Percentiles rank a stretch among this genome's conserved stretches.
Evolutionary conservation across 169 alveolate genomes (phyloP).

Genomic region (Condylostoma magnum): DNA sequence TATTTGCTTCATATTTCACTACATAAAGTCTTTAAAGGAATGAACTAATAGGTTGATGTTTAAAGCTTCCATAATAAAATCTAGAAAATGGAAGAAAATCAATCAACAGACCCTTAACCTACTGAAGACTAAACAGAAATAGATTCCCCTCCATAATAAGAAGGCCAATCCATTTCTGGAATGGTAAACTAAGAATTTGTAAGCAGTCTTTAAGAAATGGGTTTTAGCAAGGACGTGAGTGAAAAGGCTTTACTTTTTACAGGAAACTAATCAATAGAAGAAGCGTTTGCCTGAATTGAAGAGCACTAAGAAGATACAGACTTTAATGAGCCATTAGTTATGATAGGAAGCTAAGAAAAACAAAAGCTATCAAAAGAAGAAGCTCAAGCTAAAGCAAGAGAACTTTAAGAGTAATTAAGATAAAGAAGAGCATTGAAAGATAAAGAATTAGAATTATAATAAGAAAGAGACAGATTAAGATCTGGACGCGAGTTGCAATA

Average conservation of each 20-base stretch:
- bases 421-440: constrained; percentile 41
- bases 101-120: too few relatives aligned
- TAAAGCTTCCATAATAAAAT: too few relatives aligned
- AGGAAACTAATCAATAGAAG: constrained; percentile 16
- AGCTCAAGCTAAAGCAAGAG: constrained; percentile 38
- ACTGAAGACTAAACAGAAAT: too few relatives aligned
- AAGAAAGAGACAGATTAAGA: constrained; percentile 45
- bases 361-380: constrained; percentile 42
- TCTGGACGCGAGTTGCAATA: constrained; percentile 37
- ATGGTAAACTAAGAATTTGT: constrained; percentile 43
- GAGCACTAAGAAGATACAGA: constrained; percentile 47
- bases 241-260: constrained; percentile 55
- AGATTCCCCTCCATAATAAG: too few relatives aligned
- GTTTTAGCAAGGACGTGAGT: constrained; percentile 52
- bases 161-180: constrained; percentile 39
- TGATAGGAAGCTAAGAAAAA: constrained; percentile 29
- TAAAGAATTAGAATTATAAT: constrained; percentile 39
- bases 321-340: constrained; percentile 49
- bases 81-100: too few relatives aligned
- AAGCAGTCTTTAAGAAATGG: constrained; percentile 41
- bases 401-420: constrained; percentile 41
- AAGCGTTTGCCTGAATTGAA: constrained; percentile 56
- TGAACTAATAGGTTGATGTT: too few relatives aligned
- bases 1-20: too few relatives aligned
- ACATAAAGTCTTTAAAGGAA: too few relatives aligned